Evolutionary conservation across 2,329 filamentous ascomycete species (phyloP).

Genomic region (Ramularia endophylla): DNA sequence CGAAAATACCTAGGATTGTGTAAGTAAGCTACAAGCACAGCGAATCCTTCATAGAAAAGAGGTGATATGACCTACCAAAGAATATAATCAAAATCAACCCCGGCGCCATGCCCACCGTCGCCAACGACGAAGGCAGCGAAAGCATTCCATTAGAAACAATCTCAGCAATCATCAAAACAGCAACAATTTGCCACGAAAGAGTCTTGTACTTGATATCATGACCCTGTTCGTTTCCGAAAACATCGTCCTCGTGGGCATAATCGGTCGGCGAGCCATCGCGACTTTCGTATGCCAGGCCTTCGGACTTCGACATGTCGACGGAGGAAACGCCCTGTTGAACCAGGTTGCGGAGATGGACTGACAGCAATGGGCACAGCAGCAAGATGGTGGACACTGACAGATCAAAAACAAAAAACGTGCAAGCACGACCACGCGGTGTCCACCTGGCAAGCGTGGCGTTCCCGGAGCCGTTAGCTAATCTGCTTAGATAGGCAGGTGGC

Average conservation of each 20-base stretch:
- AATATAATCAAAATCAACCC: slow-evolving; percentile 48
- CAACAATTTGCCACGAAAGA: slow-evolving; percentile 47
- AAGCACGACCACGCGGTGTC: too few relatives aligned
- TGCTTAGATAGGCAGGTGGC: too few relatives aligned
- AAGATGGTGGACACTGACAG: too few relatives aligned
- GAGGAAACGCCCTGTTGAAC: too few relatives aligned
- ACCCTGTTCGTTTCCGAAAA: slow-evolving; percentile 37
- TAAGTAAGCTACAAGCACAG: too few relatives aligned
- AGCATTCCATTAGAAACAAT: slow-evolving; percentile 49
- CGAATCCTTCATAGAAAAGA: too few relatives aligned
- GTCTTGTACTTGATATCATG: slow-evolving; percentile 50
- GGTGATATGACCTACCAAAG: slow-evolving; percentile 3
- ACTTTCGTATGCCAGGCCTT: not conserved
- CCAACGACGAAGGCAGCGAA: slow-evolving; percentile 47
- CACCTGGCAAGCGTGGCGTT: too few relatives aligned
- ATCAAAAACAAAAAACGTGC: too few relatives aligned
- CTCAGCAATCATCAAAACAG: slow-evolving; percentile 52
- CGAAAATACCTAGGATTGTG: slow-evolving; percentile 40
- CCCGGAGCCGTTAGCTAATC: too few relatives aligned
- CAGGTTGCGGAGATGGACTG: too few relatives aligned
- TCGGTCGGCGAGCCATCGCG: slow-evolving; percentile 2
- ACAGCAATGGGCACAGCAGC: too few relatives aligned
- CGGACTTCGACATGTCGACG: slow-evolving; percentile 6
- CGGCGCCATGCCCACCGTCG: slow-evolving; percentile 48
- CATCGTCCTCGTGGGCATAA: slow-evolving; percentile 25